phyloP scores from a whole-genome alignment of 2,329 filamentous ascomycete species.

The Pseudocercospora ulei region DNA sequence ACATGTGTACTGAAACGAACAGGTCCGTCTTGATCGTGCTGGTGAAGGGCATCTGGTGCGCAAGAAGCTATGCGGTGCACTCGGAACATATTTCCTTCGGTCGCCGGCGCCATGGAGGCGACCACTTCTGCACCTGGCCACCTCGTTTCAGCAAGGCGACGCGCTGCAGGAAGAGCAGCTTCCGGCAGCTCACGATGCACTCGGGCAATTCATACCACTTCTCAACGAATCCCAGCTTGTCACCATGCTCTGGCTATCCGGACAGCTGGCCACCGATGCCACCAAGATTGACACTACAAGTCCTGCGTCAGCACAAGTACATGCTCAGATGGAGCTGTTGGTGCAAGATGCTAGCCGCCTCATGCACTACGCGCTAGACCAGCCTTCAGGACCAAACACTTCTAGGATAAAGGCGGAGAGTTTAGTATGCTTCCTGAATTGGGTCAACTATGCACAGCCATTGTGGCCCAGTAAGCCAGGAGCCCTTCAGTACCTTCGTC shows the following conservation, averaged over 20 bases:
- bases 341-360: conserved; percentile 44
- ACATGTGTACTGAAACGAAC: no score
- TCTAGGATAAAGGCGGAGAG: conserved; percentile 25
- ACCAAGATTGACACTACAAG: conserved; percentile 51
- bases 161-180: conserved; percentile 20
- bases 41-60: conserved; percentile 53
- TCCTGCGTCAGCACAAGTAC: conserved; percentile 19
- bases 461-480: conserved; percentile 50
- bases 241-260: conserved; percentile 56
- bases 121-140: conserved; percentile 43
- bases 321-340: conserved; percentile 44
- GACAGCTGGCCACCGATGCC: conserved; percentile 55
- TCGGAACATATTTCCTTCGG: conserved; percentile 65
- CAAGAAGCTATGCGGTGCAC: conserved; percentile 65
- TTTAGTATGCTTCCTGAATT: conserved; percentile 42
- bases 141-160: conserved; percentile 26
- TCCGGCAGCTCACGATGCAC: conserved; percentile 40
- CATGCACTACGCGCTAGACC: conserved; percentile 30
- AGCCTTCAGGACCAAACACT: conserved; percentile 3
- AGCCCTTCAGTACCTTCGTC: conserved; percentile 51
- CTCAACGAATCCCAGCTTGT: conserved; percentile 47
- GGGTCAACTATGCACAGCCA: conserved; percentile 63
- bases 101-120: conserved; percentile 58
- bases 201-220: conserved; percentile 40
- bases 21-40: conserved; percentile 40